Percentiles rank a stretch among this genome's conserved stretches.
phyloP scores from a whole-genome alignment of 1,284 basidiomycete genomes.

The Irpex lacteus region DNA sequence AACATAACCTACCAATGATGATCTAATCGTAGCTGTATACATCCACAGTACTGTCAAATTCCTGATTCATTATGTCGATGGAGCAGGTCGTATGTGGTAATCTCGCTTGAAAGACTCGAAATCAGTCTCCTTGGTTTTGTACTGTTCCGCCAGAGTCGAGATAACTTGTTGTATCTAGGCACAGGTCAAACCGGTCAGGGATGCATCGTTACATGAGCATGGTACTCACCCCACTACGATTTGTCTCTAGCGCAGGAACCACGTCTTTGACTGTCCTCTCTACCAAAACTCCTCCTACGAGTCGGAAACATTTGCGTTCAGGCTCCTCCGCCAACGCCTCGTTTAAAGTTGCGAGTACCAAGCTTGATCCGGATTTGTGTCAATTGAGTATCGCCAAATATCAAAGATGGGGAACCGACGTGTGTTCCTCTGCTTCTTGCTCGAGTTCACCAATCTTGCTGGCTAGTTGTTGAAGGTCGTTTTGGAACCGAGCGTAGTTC shows the following conservation, averaged over 20 bases:
- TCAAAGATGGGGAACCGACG: slow-evolving; percentile 38
- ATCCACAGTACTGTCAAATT: neutral
- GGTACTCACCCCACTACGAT: slow-evolving; percentile 74
- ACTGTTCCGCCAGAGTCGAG: slow-evolving; percentile 74
- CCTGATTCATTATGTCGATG: slow-evolving; percentile 20
- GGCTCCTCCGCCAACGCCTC: slow-evolving; percentile 80
- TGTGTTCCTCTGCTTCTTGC: slow-evolving; percentile 89
- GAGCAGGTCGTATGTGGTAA: slow-evolving; percentile 71
- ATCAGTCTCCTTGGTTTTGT: slow-evolving; percentile 85
- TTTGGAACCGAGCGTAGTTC: slow-evolving; percentile 72
- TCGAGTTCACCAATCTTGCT: slow-evolving; percentile 94
- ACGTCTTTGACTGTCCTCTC: slow-evolving; percentile 97
- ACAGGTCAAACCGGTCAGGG: neutral
- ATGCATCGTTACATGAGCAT: neutral
- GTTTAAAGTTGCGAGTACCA: slow-evolving; percentile 87
- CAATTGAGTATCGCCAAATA: neutral
- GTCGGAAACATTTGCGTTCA: slow-evolving; percentile 91
- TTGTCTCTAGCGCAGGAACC: slow-evolving; percentile 84
- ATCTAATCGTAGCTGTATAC: neutral
- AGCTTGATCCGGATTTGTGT: slow-evolving; percentile 42
- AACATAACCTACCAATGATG: too few relatives aligned
- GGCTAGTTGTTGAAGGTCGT: slow-evolving; percentile 82
- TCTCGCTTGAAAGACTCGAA: slow-evolving; percentile 83
- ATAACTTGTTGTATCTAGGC: slow-evolving; percentile 78
- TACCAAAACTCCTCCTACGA: slow-evolving; percentile 95